Conservation (phyloP, 2,329 filamentous ascomycete genomes). For the Berkeleyomyces rouxiae region DNA sequence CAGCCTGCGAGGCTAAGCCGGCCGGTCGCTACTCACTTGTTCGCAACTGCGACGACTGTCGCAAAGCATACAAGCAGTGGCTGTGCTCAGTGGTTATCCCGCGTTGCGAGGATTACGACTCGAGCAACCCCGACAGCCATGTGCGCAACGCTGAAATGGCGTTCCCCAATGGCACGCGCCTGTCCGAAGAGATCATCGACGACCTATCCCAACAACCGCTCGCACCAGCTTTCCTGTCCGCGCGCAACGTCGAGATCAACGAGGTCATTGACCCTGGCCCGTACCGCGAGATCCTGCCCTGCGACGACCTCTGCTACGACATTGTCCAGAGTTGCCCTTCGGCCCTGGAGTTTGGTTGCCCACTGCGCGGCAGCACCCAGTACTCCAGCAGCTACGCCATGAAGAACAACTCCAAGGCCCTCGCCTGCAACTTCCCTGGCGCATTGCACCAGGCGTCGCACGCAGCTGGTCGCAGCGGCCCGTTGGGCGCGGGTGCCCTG, state of each 20-base stretch:
- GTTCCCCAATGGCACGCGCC: slow-evolving; percentile 51
- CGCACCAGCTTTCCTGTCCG: slow-evolving; percentile 26
- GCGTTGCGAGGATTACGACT: slow-evolving; percentile 71
- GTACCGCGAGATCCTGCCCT: slow-evolving; percentile 86
- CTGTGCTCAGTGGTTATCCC: slow-evolving; percentile 87
- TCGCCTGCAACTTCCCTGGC: slow-evolving; percentile 23
- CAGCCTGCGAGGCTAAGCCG: slow-evolving; percentile 63
- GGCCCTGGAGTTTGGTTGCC: slow-evolving; percentile 59
- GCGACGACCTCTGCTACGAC: slow-evolving; percentile 71
- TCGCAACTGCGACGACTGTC: slow-evolving; percentile 60
- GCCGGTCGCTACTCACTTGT: slow-evolving; percentile 69
- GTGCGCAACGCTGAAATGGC: slow-evolving; percentile 52
- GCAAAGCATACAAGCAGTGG: slow-evolving; percentile 75
- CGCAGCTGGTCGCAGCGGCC: not conserved
- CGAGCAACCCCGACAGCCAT: slow-evolving; percentile 27
- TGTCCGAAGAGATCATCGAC: slow-evolving; percentile 23
- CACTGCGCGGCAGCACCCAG: slow-evolving; percentile 25
- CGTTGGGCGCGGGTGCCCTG: not conserved
- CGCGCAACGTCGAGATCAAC: slow-evolving; percentile 61
- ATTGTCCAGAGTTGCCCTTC: slow-evolving; percentile 76
- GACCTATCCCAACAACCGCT: slow-evolving; percentile 20
- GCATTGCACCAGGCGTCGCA: slow-evolving; percentile 12
- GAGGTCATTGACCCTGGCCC: slow-evolving; percentile 58
- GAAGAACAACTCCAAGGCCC: slow-evolving; percentile 15
- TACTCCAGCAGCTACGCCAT: slow-evolving; percentile 25